Evolutionary conservation across 208 protist species (phyloP).

Genomic region (Trypanosoma scelopori): DNA sequence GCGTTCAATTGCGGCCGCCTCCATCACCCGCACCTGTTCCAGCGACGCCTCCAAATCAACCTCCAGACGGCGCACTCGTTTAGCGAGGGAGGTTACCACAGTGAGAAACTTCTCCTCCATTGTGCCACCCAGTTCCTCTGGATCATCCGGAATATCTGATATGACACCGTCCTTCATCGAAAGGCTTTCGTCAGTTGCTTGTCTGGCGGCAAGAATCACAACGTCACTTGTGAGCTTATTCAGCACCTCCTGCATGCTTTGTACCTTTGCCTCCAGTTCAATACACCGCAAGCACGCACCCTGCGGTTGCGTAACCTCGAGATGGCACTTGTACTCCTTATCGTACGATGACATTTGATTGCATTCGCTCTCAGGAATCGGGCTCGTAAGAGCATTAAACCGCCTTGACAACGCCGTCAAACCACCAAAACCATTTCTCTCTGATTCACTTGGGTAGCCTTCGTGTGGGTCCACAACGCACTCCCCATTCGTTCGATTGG

Average conservation of each 20-base stretch:
- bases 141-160: slow-evolving; percentile 13
- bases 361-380: background rate
- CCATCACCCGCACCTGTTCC: slow-evolving; percentile 17
- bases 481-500: background rate
- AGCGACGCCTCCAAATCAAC: slow-evolving; percentile 18
- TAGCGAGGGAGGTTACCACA: slow-evolving; percentile 17
- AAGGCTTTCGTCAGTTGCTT: background rate
- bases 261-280: slow-evolving; percentile 3
- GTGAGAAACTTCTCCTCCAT: slow-evolving; percentile 16
- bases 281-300: slow-evolving; percentile 3
- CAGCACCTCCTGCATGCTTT: background rate
- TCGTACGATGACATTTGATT: background rate
- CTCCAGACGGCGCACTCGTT: slow-evolving; percentile 17
- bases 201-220: slow-evolving; percentile 1
- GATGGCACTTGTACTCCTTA: background rate
- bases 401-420: background rate
- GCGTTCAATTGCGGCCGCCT: slow-evolving; percentile 20
- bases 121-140: slow-evolving; percentile 5
- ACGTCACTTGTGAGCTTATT: background rate
- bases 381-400: background rate
- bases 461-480: background rate
- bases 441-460: background rate
- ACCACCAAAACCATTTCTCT: background rate
- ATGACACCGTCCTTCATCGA: background rate
- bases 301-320: background rate